Evolutionary conservation across 345 rosid genomes (phyloP).

Genomic region (Brassica napus): Da-Ae NC_063450.1:49749001-49749500

Average conservation of each 20-base stretch:
- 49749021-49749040: constrained; percentile 18
- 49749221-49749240: constrained; percentile 20
- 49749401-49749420: background rate
- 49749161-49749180: background rate
- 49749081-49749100: constrained; percentile 1
- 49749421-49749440: background rate
- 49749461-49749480: background rate
- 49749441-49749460: background rate
- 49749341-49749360: constrained; percentile 20
- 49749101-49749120: background rate
- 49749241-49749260: constrained; percentile 34
- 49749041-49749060: constrained; percentile 3
- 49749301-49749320: background rate
- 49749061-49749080: constrained; percentile 9
- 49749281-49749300: constrained; percentile 14
- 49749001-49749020: constrained; percentile 70
- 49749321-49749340: constrained; percentile 38
- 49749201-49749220: constrained; percentile 42
- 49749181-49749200: constrained; percentile 2
- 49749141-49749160: constrained; percentile 4
- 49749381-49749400: background rate
- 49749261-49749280: constrained; percentile 31
- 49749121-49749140: background rate
- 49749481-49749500: background rate
- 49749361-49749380: constrained; percentile 1